These are phyloP conservation scores for Raphanus hybrid DNA, from an alignment of 441 rosid species.

Conservation along the genomic window DNA sequence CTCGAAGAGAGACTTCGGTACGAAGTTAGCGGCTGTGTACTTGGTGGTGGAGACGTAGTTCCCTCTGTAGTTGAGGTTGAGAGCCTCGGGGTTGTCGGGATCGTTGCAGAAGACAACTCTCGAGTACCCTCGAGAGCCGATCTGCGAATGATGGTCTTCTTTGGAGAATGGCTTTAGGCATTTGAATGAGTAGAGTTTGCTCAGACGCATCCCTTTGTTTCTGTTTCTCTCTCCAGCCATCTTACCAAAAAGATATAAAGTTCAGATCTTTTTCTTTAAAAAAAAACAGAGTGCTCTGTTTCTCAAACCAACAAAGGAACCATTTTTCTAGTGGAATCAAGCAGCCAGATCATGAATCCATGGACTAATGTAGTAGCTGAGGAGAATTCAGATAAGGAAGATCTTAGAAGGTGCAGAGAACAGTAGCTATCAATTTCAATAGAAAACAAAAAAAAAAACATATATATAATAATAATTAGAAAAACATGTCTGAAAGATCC, in stretches of 20 bases:
- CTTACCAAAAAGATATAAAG: background rate
- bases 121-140: conserved; percentile 72
- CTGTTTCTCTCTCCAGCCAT: conserved; percentile 50
- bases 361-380: conserved; percentile 11
- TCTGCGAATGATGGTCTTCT: conserved; percentile 62
- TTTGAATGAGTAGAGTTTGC: conserved; percentile 60
- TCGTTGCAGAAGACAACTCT: conserved; percentile 91
- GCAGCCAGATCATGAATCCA: conserved; percentile 27
- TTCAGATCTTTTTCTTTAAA: background rate
- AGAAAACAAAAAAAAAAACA: conserved; percentile 1
- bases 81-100: conserved; percentile 69
- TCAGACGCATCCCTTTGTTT: conserved; percentile 44
- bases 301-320: background rate
- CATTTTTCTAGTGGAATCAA: conserved; percentile 11
- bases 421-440: conserved; percentile 31
- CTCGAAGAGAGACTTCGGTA: conserved; percentile 98
- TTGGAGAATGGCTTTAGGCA: conserved; percentile 51
- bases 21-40: conserved; percentile 77
- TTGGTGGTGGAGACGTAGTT: conserved; percentile 92
- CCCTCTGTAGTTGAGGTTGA: conserved; percentile 59
- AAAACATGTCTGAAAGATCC: conserved; percentile 39
- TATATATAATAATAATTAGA: background rate
- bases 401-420: conserved; percentile 36
- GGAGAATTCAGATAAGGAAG: conserved; percentile 8
- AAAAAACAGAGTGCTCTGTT: conserved; percentile 24